Evolutionary conservation across 345 rosid genomes (phyloP).

Genomic region (Balakata baccata): DNA sequence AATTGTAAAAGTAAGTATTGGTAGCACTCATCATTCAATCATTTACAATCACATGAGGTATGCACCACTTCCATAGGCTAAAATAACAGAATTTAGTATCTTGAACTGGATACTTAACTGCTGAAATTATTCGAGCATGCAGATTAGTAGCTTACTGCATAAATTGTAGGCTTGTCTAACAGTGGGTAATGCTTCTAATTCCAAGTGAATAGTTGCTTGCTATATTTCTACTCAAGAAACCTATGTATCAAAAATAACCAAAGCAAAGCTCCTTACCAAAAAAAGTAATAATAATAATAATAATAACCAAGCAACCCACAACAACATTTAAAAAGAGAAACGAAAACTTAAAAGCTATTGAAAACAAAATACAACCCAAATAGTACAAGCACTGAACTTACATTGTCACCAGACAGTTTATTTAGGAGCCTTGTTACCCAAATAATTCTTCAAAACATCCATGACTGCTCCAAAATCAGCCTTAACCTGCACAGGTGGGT

Average conservation of each 20-base stretch:
- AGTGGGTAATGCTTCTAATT: background rate
- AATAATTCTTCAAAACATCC: constrained; percentile 69
- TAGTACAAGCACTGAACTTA: constrained; percentile 18
- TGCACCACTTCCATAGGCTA: too few relatives aligned
- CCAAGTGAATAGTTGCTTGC: background rate
- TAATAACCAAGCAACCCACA: background rate
- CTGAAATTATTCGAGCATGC: too few relatives aligned
- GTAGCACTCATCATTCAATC: too few relatives aligned
- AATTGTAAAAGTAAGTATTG: too few relatives aligned
- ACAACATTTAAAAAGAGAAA: background rate
- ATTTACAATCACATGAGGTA: too few relatives aligned
- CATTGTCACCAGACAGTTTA: constrained; percentile 10
- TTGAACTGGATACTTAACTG: too few relatives aligned
- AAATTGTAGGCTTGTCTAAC: too few relatives aligned
- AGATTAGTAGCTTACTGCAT: too few relatives aligned
- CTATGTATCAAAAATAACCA: background rate
- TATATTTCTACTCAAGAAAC: background rate
- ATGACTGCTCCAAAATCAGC: constrained; percentile 83
- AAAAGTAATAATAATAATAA: too few relatives aligned
- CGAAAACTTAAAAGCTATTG: background rate
- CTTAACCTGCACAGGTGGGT: constrained; percentile 70
- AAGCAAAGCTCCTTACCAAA: too few relatives aligned
- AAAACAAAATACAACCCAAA: constrained; percentile 12
- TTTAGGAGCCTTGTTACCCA: constrained; percentile 42
- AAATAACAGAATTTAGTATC: too few relatives aligned